A percentile compares a stretch with the other conserved stretches of the same genome.
These are phyloP conservation scores for Malassezia nana DNA, from an alignment of 1,284 basidiomycete species.

Conservation along the genomic window DNA sequence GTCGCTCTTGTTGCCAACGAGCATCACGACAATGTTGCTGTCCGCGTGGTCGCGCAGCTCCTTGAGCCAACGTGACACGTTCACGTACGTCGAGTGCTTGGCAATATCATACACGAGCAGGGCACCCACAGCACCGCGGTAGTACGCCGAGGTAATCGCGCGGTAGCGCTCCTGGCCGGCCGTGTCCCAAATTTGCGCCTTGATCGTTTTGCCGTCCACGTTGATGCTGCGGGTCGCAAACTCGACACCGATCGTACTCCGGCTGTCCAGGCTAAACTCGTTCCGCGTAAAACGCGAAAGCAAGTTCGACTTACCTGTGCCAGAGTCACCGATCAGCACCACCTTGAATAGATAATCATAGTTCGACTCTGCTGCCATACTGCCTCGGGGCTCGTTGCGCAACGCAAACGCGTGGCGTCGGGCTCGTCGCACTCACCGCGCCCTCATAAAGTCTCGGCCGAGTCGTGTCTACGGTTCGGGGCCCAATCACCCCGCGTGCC, in stretches of 20 bases:
- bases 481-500: not conserved
- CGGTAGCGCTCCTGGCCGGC: conserved; percentile 98
- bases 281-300: conserved; percentile 74
- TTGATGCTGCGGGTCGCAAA: conserved; percentile 92
- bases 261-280: conserved; percentile 97
- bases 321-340: conserved; percentile 95
- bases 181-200: conserved; percentile 98
- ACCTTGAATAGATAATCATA: conserved; percentile 47
- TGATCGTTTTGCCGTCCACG: conserved; percentile 91
- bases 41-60: conserved; percentile 64
- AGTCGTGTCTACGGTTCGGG: not conserved
- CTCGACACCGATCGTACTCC: conserved; percentile 91
- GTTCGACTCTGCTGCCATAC: conserved; percentile 43
- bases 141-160: conserved; percentile 91
- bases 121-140: conserved; percentile 80
- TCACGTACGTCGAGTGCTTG: conserved; percentile 85
- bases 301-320: conserved; percentile 79
- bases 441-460: not conserved
- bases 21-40: conserved; percentile 52
- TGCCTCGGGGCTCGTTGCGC: not conserved
- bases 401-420: not conserved
- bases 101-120: conserved; percentile 53
- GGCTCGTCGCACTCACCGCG: not conserved
- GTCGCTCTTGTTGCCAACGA: conserved; percentile 72
- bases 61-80: conserved; percentile 95